phyloP scores from a whole-genome alignment of 208 protist species.

The Leishmania gerbilli region DNA sequence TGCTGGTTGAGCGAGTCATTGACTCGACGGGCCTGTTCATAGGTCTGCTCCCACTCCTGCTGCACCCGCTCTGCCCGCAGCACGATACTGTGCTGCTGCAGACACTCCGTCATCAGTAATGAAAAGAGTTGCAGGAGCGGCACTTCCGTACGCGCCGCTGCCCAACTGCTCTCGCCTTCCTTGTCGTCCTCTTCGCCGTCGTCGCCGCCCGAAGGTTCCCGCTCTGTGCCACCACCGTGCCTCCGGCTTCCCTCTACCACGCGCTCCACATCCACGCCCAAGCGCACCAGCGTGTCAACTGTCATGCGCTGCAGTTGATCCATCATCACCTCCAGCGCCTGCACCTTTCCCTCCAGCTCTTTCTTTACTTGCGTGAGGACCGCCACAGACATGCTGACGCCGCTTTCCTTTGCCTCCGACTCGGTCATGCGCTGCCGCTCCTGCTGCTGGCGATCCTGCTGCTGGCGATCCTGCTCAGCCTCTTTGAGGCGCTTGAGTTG shows the following conservation, averaged over 20 bases:
- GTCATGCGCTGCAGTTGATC: constrained; percentile 28
- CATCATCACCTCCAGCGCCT: constrained; percentile 25
- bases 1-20: constrained; percentile 75
- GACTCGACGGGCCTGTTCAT: constrained; percentile 68
- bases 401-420: constrained; percentile 8
- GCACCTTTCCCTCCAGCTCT: constrained; percentile 25
- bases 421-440: constrained; percentile 1
- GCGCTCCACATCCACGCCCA: constrained; percentile 26
- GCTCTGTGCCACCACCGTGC: background rate
- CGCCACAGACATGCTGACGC: constrained; percentile 14
- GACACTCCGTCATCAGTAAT: constrained; percentile 48
- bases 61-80: constrained; percentile 38
- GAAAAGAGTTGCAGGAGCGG: constrained; percentile 42
- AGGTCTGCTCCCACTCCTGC: constrained; percentile 83
- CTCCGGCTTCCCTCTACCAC: background rate
- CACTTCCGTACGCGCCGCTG: background rate
- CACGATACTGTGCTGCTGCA: constrained; percentile 23
- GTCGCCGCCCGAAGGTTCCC: background rate
- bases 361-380: constrained; percentile 14
- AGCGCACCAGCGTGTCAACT: constrained; percentile 31
- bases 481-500: constrained; percentile 6
- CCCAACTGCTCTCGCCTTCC: background rate
- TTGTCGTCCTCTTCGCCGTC: background rate
- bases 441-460: background rate
- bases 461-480: background rate